Evolutionary conservation across 345 rosid genomes (phyloP).

Genomic region (Streptanthus diversifolius): DNA sequence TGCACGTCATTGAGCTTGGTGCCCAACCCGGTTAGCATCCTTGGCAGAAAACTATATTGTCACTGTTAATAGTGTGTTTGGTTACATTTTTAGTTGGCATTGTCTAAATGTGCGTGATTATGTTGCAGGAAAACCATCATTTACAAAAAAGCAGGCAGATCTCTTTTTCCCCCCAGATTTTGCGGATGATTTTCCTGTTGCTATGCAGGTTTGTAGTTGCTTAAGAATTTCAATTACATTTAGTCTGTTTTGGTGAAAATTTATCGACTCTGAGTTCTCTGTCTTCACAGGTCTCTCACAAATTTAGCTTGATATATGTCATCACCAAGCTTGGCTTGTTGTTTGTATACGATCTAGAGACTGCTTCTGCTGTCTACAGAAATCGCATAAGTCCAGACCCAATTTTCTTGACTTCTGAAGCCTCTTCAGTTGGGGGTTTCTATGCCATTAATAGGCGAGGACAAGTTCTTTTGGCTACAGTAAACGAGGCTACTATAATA

Average conservation of each 20-base stretch:
- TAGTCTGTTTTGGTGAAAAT: not conserved
- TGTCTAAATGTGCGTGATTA: not conserved
- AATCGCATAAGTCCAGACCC: constrained; percentile 99
- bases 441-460: constrained; percentile 93
- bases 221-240: not conserved
- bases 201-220: constrained; percentile 77
- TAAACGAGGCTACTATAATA: constrained; percentile 89
- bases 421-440: constrained; percentile 85
- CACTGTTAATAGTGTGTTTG: not conserved
- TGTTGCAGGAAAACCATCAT: constrained; percentile 82
- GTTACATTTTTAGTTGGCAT: not conserved
- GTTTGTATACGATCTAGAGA: constrained; percentile 97
- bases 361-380: constrained; percentile 95
- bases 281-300: constrained; percentile 85
- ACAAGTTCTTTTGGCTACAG: constrained; percentile 81
- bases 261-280: not conserved
- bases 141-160: constrained; percentile 94
- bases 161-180: constrained; percentile 99
- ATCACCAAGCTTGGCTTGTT: constrained; percentile 96
- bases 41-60: not conserved
- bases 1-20: constrained; percentile 97
- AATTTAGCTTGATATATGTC: constrained; percentile 82
- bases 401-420: constrained; percentile 95
- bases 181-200: constrained; percentile 97
- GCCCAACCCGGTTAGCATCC: constrained; percentile 78